Conservation (phyloP, 2,329 filamentous ascomycete species). For the Clonostachys sp. region DNA sequence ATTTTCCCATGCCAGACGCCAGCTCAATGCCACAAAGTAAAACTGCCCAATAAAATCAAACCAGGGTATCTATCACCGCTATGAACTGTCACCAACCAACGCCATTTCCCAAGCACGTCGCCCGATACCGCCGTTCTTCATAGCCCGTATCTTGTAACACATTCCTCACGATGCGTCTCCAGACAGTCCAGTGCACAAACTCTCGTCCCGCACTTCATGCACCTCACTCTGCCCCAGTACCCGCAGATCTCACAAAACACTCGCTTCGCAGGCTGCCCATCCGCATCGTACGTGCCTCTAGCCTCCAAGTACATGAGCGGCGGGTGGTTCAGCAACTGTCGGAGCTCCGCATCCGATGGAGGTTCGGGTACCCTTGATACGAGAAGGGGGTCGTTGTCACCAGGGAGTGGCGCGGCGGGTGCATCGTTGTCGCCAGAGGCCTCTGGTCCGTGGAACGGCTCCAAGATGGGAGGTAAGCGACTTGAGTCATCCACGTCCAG, state of each 20-base stretch:
- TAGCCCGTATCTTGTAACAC: slow-evolving; percentile 58
- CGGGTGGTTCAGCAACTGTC: slow-evolving; percentile 57
- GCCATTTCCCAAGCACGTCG: no score
- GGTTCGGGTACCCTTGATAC: slow-evolving; percentile 51
- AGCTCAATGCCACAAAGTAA: no score
- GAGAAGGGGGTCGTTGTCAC: slow-evolving; percentile 55
- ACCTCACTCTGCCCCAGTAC: slow-evolving; percentile 74
- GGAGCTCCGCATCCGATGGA: slow-evolving; percentile 57
- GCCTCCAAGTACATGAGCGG: slow-evolving; percentile 67
- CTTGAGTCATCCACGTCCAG: slow-evolving; percentile 7
- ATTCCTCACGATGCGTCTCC: slow-evolving; percentile 67
- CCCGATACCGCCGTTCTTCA: slow-evolving; percentile 10
- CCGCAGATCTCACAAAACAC: slow-evolving; percentile 76
- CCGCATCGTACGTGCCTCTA: slow-evolving; percentile 34
- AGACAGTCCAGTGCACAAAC: slow-evolving; percentile 77
- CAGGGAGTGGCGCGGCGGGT: slow-evolving; percentile 31
- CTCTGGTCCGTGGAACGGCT: neutral
- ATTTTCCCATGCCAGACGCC: no score
- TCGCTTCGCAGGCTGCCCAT: slow-evolving; percentile 38
- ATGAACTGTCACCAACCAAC: no score
- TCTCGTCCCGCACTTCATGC: slow-evolving; percentile 71
- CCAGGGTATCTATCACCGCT: no score
- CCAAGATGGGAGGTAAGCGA: neutral
- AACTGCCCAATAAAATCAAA: no score
- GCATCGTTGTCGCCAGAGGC: slow-evolving; percentile 14